Percentiles rank a stretch among this genome's conserved stretches.
These are phyloP conservation scores for Leishmania braziliensis DNA, from an alignment of 208 protist species.

Conservation along the genomic window DNA sequence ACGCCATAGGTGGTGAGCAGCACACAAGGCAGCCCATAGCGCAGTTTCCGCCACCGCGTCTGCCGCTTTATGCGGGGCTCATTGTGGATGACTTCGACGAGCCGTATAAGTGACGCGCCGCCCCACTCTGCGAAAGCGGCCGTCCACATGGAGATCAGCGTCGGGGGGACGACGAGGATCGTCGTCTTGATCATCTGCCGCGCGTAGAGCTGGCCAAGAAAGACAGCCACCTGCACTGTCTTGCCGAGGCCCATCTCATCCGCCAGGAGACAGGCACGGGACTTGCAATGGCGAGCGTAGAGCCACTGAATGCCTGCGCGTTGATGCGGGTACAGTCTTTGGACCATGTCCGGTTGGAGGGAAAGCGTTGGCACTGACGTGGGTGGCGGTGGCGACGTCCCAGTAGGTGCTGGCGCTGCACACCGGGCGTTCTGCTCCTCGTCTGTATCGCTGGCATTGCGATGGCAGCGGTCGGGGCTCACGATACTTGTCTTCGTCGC, in stretches of 20 bases:
- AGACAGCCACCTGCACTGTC: slow-evolving; percentile 95
- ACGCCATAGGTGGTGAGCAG: slow-evolving; percentile 87
- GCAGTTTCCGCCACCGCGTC: slow-evolving; percentile 58
- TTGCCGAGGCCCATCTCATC: slow-evolving; percentile 98
- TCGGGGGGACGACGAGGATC: slow-evolving; percentile 93
- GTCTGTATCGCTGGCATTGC: not conserved
- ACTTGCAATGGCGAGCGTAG: slow-evolving; percentile 93
- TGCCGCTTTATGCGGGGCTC: slow-evolving; percentile 50
- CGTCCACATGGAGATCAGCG: slow-evolving; percentile 93
- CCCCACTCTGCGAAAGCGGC: slow-evolving; percentile 86
- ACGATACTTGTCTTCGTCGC: not conserved
- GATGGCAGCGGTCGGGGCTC: not conserved
- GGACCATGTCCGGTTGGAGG: slow-evolving; percentile 35
- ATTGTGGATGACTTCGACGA: slow-evolving; percentile 66
- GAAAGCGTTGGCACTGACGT: not conserved
- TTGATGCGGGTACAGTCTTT: slow-evolving; percentile 94
- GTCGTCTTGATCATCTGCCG: slow-evolving; percentile 85
- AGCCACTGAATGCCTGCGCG: slow-evolving; percentile 95
- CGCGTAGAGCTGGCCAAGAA: slow-evolving; percentile 88
- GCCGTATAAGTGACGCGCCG: not conserved
- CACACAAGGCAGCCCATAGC: slow-evolving; percentile 52
- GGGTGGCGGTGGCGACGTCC: not conserved
- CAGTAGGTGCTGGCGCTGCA: not conserved
- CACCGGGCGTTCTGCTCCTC: not conserved
- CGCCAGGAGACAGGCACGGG: slow-evolving; percentile 95